Base-by-base conservation (phyloP, 306 rosid genomes). In the Erythrophleum fordii region DNA sequence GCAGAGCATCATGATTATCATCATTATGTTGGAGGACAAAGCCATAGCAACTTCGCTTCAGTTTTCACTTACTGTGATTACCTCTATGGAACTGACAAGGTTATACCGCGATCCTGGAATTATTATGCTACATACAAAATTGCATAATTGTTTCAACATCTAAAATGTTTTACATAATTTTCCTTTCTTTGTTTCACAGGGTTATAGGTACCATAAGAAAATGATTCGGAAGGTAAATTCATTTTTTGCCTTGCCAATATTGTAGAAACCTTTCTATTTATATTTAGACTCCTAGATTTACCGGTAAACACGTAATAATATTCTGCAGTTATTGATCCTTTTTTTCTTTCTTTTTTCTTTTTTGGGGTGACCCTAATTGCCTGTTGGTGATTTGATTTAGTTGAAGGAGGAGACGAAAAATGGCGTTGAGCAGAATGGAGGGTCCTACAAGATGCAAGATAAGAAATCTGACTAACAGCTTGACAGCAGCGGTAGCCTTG, bases 21-120 rank as follows among this genome's bases (percentile, higher is more conserved):
- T 87, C 98, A 93, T 83, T 95, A 91, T 84, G 99, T 95, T 80
- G 99, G 99, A 70, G 92, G 94, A 77, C 93, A 88, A 77, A 95
- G 99, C 90, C 98, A 93, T 5, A 95, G 99, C 85, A 95, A 95
- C 80, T 95, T 93, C 48, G 97, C 98, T 69, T 95, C 99, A 69
- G 96, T 92, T 78, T 95, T 95, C 86, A 95, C 99, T 68, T 95
- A 91, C 88, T 95, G 99, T 82, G 99, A 95, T 86, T 93, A 84
- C 89, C 87, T 95, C 77, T 95, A 93, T 84, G 97, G 98, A 85
- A 95, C 98, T 61, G 98, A 95, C 86, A 95, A 95, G 99, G 99
- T 95, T 83, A 74, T 69, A 77, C 72, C 58, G 18, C 49, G 75
- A 52, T 51, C 73, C 68, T 79, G 53, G 42, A 72, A 69, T 68